Conservation (phyloP, 1,284 basidiomycete species). For the Ustilago cynodontis region DNA sequence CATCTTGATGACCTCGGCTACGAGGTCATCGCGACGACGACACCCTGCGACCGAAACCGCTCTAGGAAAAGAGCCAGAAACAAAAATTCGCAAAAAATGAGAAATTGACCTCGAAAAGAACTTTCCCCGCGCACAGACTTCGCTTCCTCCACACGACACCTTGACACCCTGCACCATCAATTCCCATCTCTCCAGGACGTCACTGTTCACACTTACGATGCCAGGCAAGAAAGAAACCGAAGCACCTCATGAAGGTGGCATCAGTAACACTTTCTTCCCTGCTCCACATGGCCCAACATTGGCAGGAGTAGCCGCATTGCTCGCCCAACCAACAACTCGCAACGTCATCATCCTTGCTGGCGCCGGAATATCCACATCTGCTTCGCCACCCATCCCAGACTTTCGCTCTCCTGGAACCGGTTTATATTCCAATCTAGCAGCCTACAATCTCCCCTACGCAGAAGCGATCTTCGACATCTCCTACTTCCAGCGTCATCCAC, state of each 20-base stretch:
- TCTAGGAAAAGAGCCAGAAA: background rate
- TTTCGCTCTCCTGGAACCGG: conserved; percentile 73
- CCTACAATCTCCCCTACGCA: conserved; percentile 74
- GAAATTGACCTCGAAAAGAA: background rate
- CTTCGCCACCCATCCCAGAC: conserved; percentile 71
- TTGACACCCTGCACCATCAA: background rate
- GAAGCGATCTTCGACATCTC: conserved; percentile 75
- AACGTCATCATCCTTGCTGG: conserved; percentile 73
- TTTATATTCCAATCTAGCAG: conserved; percentile 73
- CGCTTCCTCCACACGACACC: conserved; percentile 20
- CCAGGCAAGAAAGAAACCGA: conserved; percentile 1
- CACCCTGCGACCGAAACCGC: too few species aligned
- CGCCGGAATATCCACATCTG: conserved; percentile 73
- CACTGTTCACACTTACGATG: background rate
- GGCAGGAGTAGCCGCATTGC: conserved; percentile 39
- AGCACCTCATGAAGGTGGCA: background rate
- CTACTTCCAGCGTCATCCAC: conserved; percentile 70
- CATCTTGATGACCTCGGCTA: too few species aligned
- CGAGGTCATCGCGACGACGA: too few species aligned
- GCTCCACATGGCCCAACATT: conserved; percentile 40
- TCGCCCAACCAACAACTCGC: conserved; percentile 30
- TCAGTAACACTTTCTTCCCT: conserved; percentile 35
- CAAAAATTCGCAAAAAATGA: background rate
- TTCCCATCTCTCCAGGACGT: background rate
- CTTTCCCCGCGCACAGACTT: background rate